These are phyloP conservation scores for Colletotrichum horii DNA, from an alignment of 2,329 filamentous ascomycete genomes.

Conservation along the genomic window DNA sequence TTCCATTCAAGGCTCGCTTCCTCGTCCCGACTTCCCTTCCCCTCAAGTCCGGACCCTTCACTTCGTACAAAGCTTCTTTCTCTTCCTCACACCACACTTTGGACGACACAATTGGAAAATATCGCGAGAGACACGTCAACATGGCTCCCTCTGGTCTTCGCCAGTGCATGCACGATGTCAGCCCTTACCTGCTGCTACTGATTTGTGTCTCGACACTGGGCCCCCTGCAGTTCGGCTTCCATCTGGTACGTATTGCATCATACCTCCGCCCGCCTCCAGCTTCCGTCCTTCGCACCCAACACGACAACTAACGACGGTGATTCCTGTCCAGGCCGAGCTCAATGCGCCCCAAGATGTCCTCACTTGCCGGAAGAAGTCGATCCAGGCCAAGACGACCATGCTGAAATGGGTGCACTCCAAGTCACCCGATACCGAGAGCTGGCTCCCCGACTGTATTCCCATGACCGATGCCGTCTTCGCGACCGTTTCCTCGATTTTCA, in stretches of 20 bases:
- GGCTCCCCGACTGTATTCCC: constrained; percentile 79
- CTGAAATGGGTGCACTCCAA: constrained; percentile 32
- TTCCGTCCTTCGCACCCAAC: not conserved
- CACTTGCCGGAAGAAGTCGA: constrained; percentile 72
- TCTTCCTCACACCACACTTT: not conserved
- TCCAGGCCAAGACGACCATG: constrained; percentile 31
- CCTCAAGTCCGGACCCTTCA: not conserved
- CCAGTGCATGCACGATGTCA: constrained; percentile 56
- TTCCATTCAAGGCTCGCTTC: not conserved
- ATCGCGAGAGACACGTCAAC: not conserved
- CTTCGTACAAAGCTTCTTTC: not conserved
- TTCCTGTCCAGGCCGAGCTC: constrained; percentile 74
- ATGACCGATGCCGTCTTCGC: constrained; percentile 87
- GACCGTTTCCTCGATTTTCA: constrained; percentile 88
- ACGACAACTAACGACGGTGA: not conserved
- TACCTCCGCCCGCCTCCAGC: constrained; percentile 5
- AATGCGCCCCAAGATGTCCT: constrained; percentile 96
- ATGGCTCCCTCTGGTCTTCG: constrained; percentile 45
- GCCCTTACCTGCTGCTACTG: constrained; percentile 78
- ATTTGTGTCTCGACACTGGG: constrained; percentile 81
- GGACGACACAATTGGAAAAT: not conserved
- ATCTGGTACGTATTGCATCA: constrained; percentile 66
- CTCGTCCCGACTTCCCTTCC: not conserved
- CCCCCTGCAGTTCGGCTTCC: constrained; percentile 92
- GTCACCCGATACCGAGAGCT: constrained; percentile 29